Evolutionary conservation across 2,329 filamentous ascomycete genomes (phyloP), one percentile per base, ranked within the genome.

Genomic region (Xylaria digitata): DNA sequence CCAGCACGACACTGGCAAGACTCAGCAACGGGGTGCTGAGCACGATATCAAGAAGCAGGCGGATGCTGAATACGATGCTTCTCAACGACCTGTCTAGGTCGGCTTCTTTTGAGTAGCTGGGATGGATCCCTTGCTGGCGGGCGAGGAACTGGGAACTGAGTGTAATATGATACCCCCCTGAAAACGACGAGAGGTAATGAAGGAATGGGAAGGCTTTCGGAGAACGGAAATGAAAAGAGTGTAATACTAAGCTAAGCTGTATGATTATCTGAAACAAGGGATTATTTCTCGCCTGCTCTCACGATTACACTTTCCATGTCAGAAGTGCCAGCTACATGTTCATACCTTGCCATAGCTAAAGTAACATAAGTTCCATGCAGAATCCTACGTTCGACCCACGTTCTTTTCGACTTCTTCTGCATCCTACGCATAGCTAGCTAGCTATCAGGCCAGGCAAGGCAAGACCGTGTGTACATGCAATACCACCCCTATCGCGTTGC

Each of bases 1-100:
- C 72, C 82, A 91, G 80, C 93, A 96, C 76, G 93, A 96, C 74
- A 81, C 87, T 71, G 94, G 94, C 71, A 97, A 96, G 89, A 92
- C 91, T 21, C 85, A 88, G 76, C 92, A 97, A 85, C 87, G 93
- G 21, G 92, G 93, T 56, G 94, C 90, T 1, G 94, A 97, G 86
- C 82, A 86, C 43, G 93, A 97, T 76, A 85, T 97, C 63, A 82
- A 91, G 80, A 94, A 93, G 87, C 83, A 92, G 83, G 86, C 83
- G 0, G 85, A 87, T 70, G 83, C 84, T 15, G 75, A 76, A 65
- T 65, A 70, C 30, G 58, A 70, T 40, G 72, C 72, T 46, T 63
- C 73, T 46, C 65, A 70, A 42, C 54, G 66, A 50, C 40, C 69
- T 40, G 54, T 48, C 15, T 64, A 68, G 34, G 45, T 52, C 17